A percentile compares a stretch with the other conserved stretches of the same genome.
Conservation (phyloP, 2,329 filamentous ascomycete species). For the Helminthosporium solani region DNA sequence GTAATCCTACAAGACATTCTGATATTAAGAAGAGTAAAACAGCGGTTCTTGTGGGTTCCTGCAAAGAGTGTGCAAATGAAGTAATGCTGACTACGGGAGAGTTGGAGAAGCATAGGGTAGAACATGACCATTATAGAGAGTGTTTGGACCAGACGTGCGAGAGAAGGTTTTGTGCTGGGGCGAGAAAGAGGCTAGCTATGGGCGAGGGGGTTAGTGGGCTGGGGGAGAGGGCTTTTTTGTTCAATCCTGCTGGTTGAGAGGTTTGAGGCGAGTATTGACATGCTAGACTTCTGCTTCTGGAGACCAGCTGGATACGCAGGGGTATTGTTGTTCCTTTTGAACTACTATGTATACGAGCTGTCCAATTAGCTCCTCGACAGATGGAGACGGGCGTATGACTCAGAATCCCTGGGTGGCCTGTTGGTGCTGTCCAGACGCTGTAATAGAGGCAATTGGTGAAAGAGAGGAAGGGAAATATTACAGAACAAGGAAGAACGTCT, state of each 20-base stretch:
- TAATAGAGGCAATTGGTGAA: no score
- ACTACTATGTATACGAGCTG: no score
- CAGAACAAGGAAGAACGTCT: no score
- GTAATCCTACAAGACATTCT: slow-evolving; percentile 6
- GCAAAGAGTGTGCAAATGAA: slow-evolving; percentile 22
- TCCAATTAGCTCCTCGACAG: no score
- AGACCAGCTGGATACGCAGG: no score
- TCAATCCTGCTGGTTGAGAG: neutral
- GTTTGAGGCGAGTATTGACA: no score
- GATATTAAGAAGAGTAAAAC: slow-evolving; percentile 14
- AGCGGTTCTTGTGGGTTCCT: slow-evolving; percentile 19
- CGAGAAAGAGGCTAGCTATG: neutral
- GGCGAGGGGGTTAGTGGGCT: neutral
- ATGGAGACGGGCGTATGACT: no score
- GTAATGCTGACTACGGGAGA: slow-evolving; percentile 29
- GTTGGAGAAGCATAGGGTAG: slow-evolving; percentile 22
- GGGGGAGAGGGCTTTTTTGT: neutral
- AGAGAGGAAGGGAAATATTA: no score
- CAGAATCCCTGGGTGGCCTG: no score
- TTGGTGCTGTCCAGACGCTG: no score
- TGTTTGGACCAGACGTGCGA: slow-evolving; percentile 19
- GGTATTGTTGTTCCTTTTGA: no score
- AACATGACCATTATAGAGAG: slow-evolving; percentile 25
- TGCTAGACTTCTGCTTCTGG: no score
- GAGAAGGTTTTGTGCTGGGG: slow-evolving; percentile 28